These are phyloP conservation scores for Xanthoconium separans DNA, from an alignment of 1,284 basidiomycete genomes.

Conservation along the genomic window DNA sequence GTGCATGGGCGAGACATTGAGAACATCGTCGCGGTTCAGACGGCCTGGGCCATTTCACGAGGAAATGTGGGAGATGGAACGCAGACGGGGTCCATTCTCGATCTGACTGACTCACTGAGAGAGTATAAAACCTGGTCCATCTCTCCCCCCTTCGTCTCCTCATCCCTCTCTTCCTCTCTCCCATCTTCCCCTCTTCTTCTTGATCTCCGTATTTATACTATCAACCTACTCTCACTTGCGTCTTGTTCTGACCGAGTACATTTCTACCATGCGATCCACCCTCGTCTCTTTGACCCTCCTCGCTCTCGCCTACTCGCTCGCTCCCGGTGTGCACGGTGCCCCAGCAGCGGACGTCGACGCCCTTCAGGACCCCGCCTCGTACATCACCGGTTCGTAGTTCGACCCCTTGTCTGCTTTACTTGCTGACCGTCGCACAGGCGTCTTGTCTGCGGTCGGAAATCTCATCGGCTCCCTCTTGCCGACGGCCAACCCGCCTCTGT, in stretches of 20 bases:
- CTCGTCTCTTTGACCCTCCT: conserved; percentile 38
- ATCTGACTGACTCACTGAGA: conserved; percentile 4
- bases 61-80: conserved; percentile 61
- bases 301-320: conserved; percentile 35
- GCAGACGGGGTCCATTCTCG: conserved; percentile 31
- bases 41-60: conserved; percentile 36
- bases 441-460: neutral
- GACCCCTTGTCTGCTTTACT: neutral
- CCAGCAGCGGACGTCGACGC: conserved; percentile 1
- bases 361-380: neutral
- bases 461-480: neutral
- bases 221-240: conserved; percentile 21
- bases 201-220: neutral
- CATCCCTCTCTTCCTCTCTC: conserved; percentile 9
- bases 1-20: conserved; percentile 52
- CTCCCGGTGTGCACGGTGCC: conserved; percentile 14
- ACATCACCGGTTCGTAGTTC: neutral
- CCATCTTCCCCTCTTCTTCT: conserved; percentile 6
- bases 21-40: conserved; percentile 30
- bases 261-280: conserved; percentile 38
- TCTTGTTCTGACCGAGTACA: conserved; percentile 28
- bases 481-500: neutral
- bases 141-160: neutral
- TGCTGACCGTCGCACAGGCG: conserved; percentile 3
- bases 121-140: conserved; percentile 26